These are phyloP conservation scores for Colletotrichum gloeosporioides DNA, from an alignment of 2,329 filamentous ascomycete species.

Conservation along the genomic window DNA sequence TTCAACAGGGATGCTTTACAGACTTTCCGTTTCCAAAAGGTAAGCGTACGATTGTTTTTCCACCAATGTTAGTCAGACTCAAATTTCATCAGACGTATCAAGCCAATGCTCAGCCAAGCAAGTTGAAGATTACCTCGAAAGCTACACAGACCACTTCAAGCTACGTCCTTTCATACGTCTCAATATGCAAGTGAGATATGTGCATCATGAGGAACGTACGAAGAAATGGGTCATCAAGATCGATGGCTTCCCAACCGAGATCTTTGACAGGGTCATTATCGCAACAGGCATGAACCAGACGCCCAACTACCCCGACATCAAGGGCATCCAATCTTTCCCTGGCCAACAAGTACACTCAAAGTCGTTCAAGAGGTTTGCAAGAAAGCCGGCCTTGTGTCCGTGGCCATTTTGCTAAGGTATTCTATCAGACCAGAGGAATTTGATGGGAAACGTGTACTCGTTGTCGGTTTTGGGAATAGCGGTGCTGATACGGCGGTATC, in stretches of 20 bases:
- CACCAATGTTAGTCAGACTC: neutral
- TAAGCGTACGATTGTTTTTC: neutral
- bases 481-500: conserved; percentile 38
- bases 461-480: conserved; percentile 48
- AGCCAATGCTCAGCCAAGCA: conserved; percentile 28
- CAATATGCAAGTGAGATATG: conserved; percentile 23
- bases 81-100: conserved; percentile 20
- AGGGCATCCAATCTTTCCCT: conserved; percentile 39
- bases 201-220: conserved; percentile 24
- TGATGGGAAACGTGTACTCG: conserved; percentile 43
- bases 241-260: conserved; percentile 24
- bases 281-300: conserved; percentile 36
- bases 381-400: neutral
- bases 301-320: conserved; percentile 39
- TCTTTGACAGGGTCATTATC: conserved; percentile 43
- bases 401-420: neutral
- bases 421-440: conserved; percentile 33
- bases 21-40: conserved; percentile 37
- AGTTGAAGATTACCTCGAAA: conserved; percentile 36
- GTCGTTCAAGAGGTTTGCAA: conserved; percentile 12
- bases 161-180: conserved; percentile 30
- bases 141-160: conserved; percentile 37
- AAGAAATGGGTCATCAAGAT: conserved; percentile 33
- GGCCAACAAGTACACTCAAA: conserved; percentile 43
- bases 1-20: conserved; percentile 36